A percentile compares a stretch with the other conserved stretches of the same genome.
Conservation (phyloP, 495 filamentous ascomycete species). For the Monascus purpureus region DNA sequence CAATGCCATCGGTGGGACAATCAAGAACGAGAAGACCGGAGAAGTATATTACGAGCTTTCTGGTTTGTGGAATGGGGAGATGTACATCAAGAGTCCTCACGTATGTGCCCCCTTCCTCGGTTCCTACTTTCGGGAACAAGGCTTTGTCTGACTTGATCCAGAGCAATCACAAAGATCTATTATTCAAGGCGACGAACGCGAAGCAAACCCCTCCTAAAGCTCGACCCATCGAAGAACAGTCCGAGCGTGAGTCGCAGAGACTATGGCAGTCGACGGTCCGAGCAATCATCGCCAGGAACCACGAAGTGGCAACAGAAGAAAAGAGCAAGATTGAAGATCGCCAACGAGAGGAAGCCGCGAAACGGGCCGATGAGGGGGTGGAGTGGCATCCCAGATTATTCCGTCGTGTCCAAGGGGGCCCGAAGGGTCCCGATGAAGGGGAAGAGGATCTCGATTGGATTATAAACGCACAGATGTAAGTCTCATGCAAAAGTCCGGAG, state of each 20-base stretch:
- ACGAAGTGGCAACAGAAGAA: conserved; percentile 82
- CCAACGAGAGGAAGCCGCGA: conserved; percentile 79
- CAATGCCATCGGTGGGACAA: conserved; percentile 85
- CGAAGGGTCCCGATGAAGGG: conserved; percentile 62
- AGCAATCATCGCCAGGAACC: conserved; percentile 71
- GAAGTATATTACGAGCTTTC: conserved; percentile 81
- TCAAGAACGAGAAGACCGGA: conserved; percentile 79
- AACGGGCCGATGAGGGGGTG: conserved; percentile 62
- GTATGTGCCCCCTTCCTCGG: conserved; percentile 30
- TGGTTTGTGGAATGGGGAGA: conserved; percentile 88
- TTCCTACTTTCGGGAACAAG: not conserved
- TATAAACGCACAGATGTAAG: conserved; percentile 77
- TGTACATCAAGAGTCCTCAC: conserved; percentile 71
- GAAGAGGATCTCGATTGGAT: conserved; percentile 91
- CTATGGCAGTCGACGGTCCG: conserved; percentile 71
- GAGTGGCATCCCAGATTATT: conserved; percentile 89
- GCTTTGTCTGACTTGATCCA: conserved; percentile 17
- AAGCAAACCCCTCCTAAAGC: conserved; percentile 62
- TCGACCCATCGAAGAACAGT: conserved; percentile 73
- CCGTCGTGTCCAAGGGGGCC: conserved; percentile 56
- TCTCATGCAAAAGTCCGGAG: too few relatives aligned
- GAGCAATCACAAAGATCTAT: conserved; percentile 75
- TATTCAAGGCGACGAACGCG: conserved; percentile 74
- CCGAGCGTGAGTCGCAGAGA: conserved; percentile 76
- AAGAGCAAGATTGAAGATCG: conserved; percentile 89